Evolutionary conservation across 768 basidiomycete species (phyloP).

Genomic region (Dacryopinax primogenitus): DNA sequence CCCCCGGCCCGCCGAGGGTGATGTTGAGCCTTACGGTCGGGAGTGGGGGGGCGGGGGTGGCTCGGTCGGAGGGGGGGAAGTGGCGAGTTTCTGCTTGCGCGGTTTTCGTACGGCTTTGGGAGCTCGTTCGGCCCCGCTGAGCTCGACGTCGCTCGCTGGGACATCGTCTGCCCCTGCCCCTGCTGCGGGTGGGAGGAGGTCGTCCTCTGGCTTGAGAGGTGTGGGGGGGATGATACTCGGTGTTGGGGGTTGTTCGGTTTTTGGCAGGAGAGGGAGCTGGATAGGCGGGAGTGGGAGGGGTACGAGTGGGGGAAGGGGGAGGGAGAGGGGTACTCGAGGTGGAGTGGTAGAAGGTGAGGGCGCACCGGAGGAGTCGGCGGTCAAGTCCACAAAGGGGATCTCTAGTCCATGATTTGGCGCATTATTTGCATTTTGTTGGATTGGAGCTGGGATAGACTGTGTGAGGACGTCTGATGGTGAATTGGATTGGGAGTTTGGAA

Average conservation of each 20-base stretch:
- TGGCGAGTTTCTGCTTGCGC: constrained; percentile 34
- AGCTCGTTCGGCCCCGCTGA: background rate
- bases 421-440: background rate
- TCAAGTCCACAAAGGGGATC: background rate
- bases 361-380: constrained; percentile 5
- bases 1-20: constrained; percentile 53
- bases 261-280: background rate
- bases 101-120: constrained; percentile 30
- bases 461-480: background rate
- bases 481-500: background rate
- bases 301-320: too few species aligned
- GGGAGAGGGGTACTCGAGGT: background rate
- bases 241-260: background rate
- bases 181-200: background rate
- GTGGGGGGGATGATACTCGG: background rate
- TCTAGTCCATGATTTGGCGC: background rate
- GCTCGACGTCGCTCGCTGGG: constrained; percentile 1
- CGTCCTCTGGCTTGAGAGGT: background rate
- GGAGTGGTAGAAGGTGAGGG: background rate
- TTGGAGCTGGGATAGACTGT: background rate
- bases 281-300: background rate
- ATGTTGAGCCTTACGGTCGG: constrained; percentile 60
- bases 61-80: constrained; percentile 44
- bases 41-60: constrained; percentile 38
- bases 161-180: background rate